Evolutionary conservation across 495 filamentous ascomycete species (phyloP), one percentile per base, ranked within the genome.

Genomic region (Xylaria curta): DNA sequence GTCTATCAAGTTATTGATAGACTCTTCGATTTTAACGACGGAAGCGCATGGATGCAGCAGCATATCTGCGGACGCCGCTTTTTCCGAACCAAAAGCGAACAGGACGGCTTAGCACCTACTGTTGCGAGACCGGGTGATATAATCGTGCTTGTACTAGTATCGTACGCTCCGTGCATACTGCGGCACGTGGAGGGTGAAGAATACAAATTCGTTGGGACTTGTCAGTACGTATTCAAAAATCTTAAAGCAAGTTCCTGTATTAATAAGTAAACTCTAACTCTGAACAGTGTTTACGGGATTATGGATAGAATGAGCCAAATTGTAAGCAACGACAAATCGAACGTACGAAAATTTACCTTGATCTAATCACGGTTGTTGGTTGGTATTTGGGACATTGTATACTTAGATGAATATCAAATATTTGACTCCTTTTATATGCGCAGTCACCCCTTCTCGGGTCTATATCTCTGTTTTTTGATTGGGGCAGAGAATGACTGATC

Each of bases 1-100:
- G 49, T 53, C 21, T 53, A 53, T 53, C 49, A 53, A 21, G 49
- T 53, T 26, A 53, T 53, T 53, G 21, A 53, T 53, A 53, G 49
- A 53, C 21, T 53, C 8, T 53, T 53, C 21, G 49, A 53, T 24
- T 53, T 53, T 3, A 53, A 53, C 49, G 49, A 53, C 21, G 49
- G 49, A 24, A 53, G 49, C 49, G 8, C n/a, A 24, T 53, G 49
- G 49, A 53, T 53, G 49, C 49, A 53, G 49, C 49, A 26, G 1
- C 49, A 53, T 53, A 53, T 53, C 3, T 2, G 7, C 49, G 49
- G 49, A 26, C 49, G 49, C n/a, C 49, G 49, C 49, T 53, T 53
- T 21, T 53, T 53, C 21, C 49, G 49, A 53, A 53, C 49, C n/a
- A 53, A 53, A 9, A 53, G 49, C 21, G 49, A 53, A 26, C 49